Percentiles rank a stretch among this genome's conserved stretches.
These are phyloP conservation scores for Nannochloropsis gaditana DNA, from an alignment of 108 stramenopile species.

Conservation along the genomic window DNA sequence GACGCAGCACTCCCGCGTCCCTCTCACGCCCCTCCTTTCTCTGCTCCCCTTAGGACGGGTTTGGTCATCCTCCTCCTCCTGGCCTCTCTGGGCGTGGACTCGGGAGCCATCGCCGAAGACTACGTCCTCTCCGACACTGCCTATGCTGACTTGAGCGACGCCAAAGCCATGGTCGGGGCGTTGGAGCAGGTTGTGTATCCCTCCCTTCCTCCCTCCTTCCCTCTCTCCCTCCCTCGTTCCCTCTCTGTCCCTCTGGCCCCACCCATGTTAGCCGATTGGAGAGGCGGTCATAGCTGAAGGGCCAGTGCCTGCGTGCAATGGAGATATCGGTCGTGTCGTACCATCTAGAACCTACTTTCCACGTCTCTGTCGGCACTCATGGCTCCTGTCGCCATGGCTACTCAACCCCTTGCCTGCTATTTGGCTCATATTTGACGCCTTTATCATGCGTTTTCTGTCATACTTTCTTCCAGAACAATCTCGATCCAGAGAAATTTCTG, in stretches of 20 bases:
- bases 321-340: too few species aligned
- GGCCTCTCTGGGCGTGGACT: conserved; percentile 32
- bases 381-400: too few species aligned
- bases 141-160: conserved; percentile 37
- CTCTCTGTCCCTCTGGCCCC: neutral
- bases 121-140: conserved; percentile 41
- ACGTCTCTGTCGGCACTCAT: too few species aligned
- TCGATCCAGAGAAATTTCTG: conserved; percentile 41
- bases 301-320: too few species aligned
- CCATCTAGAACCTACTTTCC: too few species aligned
- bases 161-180: conserved; percentile 47
- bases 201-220: neutral
- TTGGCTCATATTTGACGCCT: too few species aligned
- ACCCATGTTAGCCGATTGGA: too few species aligned
- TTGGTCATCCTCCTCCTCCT: conserved; percentile 37
- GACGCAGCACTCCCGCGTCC: neutral
- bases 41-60: conserved; percentile 36
- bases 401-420: too few species aligned
- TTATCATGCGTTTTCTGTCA: too few species aligned
- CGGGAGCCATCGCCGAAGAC: conserved; percentile 41
- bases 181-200: conserved; percentile 32
- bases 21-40: neutral
- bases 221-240: neutral
- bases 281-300: too few species aligned
- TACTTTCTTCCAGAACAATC: conserved; percentile 23